Percentiles rank a stretch among this genome's conserved stretches.
phyloP scores from a whole-genome alignment of 2,329 filamentous ascomycete species.

The Sarocladiaceae sp. region DNA sequence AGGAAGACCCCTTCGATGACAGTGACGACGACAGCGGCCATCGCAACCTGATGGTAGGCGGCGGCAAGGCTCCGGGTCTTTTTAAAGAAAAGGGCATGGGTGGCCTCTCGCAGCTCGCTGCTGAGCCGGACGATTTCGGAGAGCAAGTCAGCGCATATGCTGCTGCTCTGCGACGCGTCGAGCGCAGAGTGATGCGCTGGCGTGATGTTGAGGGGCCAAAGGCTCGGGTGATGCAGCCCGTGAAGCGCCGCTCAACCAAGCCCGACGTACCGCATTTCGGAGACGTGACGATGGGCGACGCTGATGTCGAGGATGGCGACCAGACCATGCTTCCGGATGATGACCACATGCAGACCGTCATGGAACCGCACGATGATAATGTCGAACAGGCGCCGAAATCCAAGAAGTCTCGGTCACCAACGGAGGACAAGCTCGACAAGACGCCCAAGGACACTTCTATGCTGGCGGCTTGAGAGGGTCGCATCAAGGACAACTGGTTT shows the following conservation, averaged over 20 bases:
- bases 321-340: constrained; percentile 30
- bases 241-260: constrained; percentile 32
- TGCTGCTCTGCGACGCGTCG: constrained; percentile 56
- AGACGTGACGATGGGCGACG: constrained; percentile 45
- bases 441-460: no score
- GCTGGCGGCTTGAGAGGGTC: no score
- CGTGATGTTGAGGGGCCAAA: constrained; percentile 29
- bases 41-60: constrained; percentile 23
- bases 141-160: constrained; percentile 65
- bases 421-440: not conserved
- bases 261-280: constrained; percentile 21
- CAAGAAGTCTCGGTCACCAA: not conserved
- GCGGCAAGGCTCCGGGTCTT: constrained; percentile 23
- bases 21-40: constrained; percentile 50
- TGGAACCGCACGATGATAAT: constrained; percentile 36
- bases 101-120: constrained; percentile 56
- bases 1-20: constrained; percentile 51
- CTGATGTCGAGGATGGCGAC: constrained; percentile 44
- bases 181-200: constrained; percentile 66
- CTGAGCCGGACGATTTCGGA: constrained; percentile 67
- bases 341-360: constrained; percentile 21
- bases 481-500: no score
- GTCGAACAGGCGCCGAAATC: constrained; percentile 24
- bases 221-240: constrained; percentile 35
- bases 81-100: constrained; percentile 54